Conservation (phyloP, 2,329 filamentous ascomycete species). For the Proliferodiscus dingleyae region DNA sequence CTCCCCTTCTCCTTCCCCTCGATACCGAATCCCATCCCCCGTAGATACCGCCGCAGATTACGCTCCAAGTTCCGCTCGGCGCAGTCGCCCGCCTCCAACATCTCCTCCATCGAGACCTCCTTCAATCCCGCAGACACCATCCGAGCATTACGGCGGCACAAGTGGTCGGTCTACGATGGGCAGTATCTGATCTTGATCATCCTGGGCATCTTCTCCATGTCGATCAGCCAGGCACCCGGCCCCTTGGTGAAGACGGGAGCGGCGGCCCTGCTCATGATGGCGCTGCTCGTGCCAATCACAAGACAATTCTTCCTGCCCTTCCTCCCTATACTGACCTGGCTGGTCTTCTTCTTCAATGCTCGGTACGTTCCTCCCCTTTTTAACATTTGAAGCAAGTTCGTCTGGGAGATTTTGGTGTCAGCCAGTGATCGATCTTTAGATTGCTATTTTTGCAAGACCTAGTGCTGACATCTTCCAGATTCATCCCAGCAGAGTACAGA, state of each 20-base stretch:
- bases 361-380: constrained; percentile 54
- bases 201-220: constrained; percentile 76
- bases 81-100: constrained; percentile 63
- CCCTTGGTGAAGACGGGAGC: constrained; percentile 72
- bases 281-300: constrained; percentile 76
- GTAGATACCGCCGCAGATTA: constrained; percentile 61
- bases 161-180: constrained; percentile 77
- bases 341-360: constrained; percentile 74
- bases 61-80: constrained; percentile 64
- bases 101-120: constrained; percentile 74
- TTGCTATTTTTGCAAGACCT: constrained; percentile 1
- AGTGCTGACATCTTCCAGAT: constrained; percentile 48
- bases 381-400: too few relatives aligned
- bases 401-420: background rate
- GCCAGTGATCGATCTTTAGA: constrained; percentile 13
- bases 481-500: constrained; percentile 82
- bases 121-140: constrained; percentile 77
- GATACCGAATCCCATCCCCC: constrained; percentile 51
- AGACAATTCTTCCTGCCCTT: constrained; percentile 89
- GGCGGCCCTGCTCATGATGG: constrained; percentile 60
- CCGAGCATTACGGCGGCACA: constrained; percentile 67
- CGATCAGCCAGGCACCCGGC: constrained; percentile 72
- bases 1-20: constrained; percentile 42
- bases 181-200: constrained; percentile 76
- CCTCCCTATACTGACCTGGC: constrained; percentile 77